phyloP scores from a whole-genome alignment of 257 asterid genomes.

The Coffea eugenioides region DNA sequence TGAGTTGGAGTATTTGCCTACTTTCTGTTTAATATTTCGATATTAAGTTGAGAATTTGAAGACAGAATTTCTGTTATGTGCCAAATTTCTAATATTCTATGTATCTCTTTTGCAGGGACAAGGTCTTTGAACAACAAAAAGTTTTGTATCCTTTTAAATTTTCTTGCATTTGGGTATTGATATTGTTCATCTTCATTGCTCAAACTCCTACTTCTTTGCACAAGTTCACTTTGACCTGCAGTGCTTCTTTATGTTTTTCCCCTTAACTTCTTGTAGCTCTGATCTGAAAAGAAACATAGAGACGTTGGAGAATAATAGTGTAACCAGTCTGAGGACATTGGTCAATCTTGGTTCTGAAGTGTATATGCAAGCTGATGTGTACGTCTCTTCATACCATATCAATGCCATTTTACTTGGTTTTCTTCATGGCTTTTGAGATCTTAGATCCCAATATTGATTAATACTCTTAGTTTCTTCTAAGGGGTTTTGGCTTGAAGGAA shows the following conservation, averaged over 20 bases:
- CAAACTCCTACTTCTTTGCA: background rate
- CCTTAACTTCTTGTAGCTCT: slow-evolving; percentile 64
- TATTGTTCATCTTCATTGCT: background rate
- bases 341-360: slow-evolving; percentile 94
- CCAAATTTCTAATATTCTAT: background rate
- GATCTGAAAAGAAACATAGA: slow-evolving; percentile 79
- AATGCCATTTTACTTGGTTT: background rate
- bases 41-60: background rate
- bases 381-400: slow-evolving; percentile 22
- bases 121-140: slow-evolving; percentile 81
- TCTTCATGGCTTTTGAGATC: background rate
- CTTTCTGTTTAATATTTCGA: background rate
- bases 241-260: slow-evolving; percentile 14
- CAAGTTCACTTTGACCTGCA: background rate
- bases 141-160: slow-evolving; percentile 72
- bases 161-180: background rate
- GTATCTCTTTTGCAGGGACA: slow-evolving; percentile 61
- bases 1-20: background rate
- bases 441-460: background rate
- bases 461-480: background rate
- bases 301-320: slow-evolving; percentile 79
- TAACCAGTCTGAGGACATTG: slow-evolving; percentile 65
- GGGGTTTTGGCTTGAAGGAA: background rate
- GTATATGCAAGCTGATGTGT: slow-evolving; percentile 90
- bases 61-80: background rate